Conservation (phyloP, 2,329 filamentous ascomycete genomes). For the Aureobasidium uvarum region DNA sequence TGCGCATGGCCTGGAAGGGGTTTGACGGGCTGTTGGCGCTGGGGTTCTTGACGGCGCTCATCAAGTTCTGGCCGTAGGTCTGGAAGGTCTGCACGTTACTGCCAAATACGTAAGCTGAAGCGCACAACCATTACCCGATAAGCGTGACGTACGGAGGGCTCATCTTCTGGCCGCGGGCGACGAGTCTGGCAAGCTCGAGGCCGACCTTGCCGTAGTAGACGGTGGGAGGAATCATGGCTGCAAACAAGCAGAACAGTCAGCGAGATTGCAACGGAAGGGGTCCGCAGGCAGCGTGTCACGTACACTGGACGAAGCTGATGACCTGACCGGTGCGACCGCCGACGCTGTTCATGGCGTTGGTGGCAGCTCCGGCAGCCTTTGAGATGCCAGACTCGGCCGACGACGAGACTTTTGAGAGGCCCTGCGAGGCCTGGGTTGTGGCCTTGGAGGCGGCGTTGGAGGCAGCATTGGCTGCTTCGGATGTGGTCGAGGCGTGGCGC, state of each 20-base stretch:
- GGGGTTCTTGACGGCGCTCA: conserved; percentile 70
- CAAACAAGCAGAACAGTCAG: not conserved
- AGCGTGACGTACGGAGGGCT: conserved; percentile 77
- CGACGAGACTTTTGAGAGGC: conserved; percentile 75
- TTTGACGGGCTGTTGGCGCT: conserved; percentile 51
- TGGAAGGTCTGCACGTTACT: conserved; percentile 79
- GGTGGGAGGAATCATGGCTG: conserved; percentile 80
- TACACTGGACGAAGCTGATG: conserved; percentile 82
- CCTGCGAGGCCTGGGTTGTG: conserved; percentile 69
- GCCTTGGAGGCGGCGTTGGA: conserved; percentile 44
- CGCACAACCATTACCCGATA: not conserved
- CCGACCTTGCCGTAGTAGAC: conserved; percentile 91
- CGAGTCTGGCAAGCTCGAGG: conserved; percentile 81
- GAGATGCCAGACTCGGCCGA: conserved; percentile 75
- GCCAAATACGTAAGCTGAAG: conserved; percentile 30
- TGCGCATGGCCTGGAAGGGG: conserved; percentile 60
- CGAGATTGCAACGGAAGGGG: not conserved
- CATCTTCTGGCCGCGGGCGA: conserved; percentile 89
- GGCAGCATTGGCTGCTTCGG: conserved; percentile 48
- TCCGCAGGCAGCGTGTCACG: conserved; percentile 42
- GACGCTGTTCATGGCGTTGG: conserved; percentile 67
- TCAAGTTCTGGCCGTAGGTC: conserved; percentile 73
- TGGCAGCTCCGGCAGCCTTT: conserved; percentile 66
- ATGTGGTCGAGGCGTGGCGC: conserved; percentile 52
- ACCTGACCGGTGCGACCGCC: conserved; percentile 80